Evolutionary conservation across 441 rosid genomes (phyloP).

Genomic region (Euphorbia celastroides): DNA sequence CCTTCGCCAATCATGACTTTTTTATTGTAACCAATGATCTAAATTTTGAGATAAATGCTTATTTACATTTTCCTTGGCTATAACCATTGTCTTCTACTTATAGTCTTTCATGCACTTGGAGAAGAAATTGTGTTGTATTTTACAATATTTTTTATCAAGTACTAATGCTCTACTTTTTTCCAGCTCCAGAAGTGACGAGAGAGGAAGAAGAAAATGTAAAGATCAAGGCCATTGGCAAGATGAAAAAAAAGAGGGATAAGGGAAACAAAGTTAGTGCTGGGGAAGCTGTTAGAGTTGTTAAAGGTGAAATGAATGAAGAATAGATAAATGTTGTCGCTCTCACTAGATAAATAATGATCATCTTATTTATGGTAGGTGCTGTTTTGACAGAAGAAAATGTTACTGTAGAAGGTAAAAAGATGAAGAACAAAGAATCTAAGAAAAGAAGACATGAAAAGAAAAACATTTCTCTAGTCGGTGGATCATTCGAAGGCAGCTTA

Average conservation of each 20-base stretch:
- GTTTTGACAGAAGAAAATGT: constrained; percentile 10
- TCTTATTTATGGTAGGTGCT: constrained; percentile 9
- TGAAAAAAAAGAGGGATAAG: constrained; percentile 33
- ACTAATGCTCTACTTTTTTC: constrained; percentile 3
- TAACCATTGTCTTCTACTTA: not conserved
- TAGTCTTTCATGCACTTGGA: not conserved
- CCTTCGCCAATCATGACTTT: too few species aligned
- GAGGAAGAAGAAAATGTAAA: constrained; percentile 29
- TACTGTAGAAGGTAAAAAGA: constrained; percentile 19
- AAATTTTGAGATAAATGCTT: not conserved
- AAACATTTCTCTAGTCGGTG: constrained; percentile 7
- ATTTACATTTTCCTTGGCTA: constrained; percentile 1
- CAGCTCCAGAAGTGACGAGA: constrained; percentile 23
- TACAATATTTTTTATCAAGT: not conserved
- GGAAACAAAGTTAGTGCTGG: constrained; percentile 15
- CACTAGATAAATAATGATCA: not conserved
- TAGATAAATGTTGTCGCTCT: not conserved
- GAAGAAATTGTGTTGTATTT: not conserved
- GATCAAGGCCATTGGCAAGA: constrained; percentile 20
- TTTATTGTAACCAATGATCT: too few species aligned
- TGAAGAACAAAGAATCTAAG: constrained; percentile 22
- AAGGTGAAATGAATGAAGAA: constrained; percentile 19
- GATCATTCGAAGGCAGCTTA: constrained; percentile 17
- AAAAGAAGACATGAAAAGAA: constrained; percentile 18
- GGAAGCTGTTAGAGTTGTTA: constrained; percentile 7